phyloP scores from a whole-genome alignment of 139 green algal genomes.

The Closterium sp. region DNA sequence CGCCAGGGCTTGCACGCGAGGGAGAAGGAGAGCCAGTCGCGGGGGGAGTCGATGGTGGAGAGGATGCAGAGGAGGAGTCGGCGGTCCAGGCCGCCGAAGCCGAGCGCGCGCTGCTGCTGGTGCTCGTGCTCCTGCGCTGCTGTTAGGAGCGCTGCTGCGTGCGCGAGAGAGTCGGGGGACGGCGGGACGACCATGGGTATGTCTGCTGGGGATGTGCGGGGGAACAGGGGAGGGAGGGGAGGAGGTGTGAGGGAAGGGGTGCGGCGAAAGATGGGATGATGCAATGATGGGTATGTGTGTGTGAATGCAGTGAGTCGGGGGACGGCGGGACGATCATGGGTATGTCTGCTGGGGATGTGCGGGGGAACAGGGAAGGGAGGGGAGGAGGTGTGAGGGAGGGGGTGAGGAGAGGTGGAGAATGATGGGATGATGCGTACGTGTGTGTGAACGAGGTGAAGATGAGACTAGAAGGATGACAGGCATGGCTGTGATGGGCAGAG shows the following conservation, averaged over 20 bases:
- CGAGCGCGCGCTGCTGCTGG: neutral
- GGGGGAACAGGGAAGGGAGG: too few relatives aligned
- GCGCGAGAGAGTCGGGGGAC: neutral
- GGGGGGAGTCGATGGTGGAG: neutral
- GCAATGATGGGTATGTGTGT: too few relatives aligned
- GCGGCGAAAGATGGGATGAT: too few relatives aligned
- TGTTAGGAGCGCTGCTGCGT: neutral
- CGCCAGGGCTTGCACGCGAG: neutral
- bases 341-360: neutral
- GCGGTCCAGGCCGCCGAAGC: neutral
- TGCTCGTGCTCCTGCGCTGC: constrained; percentile 1
- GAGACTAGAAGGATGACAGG: too few relatives aligned
- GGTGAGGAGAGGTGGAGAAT: neutral
- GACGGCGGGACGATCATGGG: neutral
- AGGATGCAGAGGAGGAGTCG: neutral
- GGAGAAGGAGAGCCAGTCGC: constrained; percentile 1
- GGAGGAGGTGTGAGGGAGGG: too few relatives aligned
- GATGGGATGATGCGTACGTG: too few relatives aligned
- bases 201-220: too few relatives aligned
- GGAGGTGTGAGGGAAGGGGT: too few relatives aligned
- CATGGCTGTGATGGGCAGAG: neutral
- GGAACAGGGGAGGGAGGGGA: too few relatives aligned
- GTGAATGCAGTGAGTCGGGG: too few relatives aligned
- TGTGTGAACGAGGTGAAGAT: too few relatives aligned
- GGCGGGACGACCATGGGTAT: neutral